Percentiles rank a stretch among this genome's conserved stretches.
These are phyloP conservation scores for Neurospora sp. DNA, from an alignment of 495 filamentous ascomycete species.

Conservation along the genomic window DNA sequence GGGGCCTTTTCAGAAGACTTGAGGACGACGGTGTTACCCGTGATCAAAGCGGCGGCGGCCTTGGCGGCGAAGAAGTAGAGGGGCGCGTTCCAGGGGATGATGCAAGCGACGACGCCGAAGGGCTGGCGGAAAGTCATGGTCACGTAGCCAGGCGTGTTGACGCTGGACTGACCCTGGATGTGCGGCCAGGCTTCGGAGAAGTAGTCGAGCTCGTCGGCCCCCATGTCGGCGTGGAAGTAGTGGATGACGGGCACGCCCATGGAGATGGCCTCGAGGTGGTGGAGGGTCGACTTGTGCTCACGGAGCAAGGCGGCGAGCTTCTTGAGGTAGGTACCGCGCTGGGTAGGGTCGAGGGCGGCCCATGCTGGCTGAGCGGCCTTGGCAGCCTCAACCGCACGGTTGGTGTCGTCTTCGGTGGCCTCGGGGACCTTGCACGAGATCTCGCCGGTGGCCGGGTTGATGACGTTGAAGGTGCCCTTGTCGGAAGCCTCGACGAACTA, in stretches of 20 bases:
- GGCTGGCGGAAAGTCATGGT: conserved; percentile 85
- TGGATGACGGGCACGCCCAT: conserved; percentile 39
- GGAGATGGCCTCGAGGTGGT: conserved; percentile 41
- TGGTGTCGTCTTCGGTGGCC: conserved; percentile 36
- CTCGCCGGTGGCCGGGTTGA: conserved; percentile 23
- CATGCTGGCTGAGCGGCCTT: conserved; percentile 50
- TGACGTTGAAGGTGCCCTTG: conserved; percentile 22
- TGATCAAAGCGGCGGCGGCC: conserved; percentile 74
- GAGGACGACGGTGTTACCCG: conserved; percentile 77
- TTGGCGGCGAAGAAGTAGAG: conserved; percentile 83
- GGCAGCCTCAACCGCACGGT: conserved; percentile 49
- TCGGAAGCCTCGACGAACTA: conserved; percentile 30
- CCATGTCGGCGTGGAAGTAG: conserved; percentile 13
- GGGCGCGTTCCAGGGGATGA: conserved; percentile 89
- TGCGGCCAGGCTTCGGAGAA: conserved; percentile 26
- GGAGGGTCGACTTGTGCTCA: conserved; percentile 38
- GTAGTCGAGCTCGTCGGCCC: conserved; percentile 20
- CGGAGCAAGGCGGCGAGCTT: conserved; percentile 43
- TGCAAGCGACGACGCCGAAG: conserved; percentile 81
- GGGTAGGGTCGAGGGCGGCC: conserved; percentile 35
- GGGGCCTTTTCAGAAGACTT: conserved; percentile 91
- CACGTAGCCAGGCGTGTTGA: conserved; percentile 68
- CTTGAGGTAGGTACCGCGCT: conserved; percentile 37
- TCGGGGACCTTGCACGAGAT: conserved; percentile 21
- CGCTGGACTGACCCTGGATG: conserved; percentile 66